A percentile compares a stretch with the other conserved stretches of the same genome.
These are phyloP conservation scores for Coelastrella sp. DNA, from an alignment of 139 green algal species.

Conservation along the genomic window DNA sequence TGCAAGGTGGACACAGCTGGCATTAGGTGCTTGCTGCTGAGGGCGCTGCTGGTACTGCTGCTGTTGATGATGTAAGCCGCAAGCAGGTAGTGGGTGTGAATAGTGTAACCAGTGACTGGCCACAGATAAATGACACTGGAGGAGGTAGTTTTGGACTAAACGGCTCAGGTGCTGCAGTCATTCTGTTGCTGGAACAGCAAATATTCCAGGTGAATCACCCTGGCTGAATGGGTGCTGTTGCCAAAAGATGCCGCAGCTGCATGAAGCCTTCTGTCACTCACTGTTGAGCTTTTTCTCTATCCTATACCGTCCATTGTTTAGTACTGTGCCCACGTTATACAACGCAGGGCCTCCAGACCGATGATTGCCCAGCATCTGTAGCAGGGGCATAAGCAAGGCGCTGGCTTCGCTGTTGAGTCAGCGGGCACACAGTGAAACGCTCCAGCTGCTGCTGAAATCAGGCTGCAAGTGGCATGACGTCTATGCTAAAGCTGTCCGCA, in stretches of 20 bases:
- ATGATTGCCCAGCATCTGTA: conserved; percentile 1
- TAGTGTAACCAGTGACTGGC: no score
- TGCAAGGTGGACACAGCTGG: background rate
- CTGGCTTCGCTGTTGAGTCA: background rate
- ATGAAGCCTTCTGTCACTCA: background rate
- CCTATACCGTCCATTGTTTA: conserved; percentile 34
- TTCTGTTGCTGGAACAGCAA: background rate
- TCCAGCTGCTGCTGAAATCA: background rate
- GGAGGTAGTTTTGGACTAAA: background rate
- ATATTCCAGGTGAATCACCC: background rate
- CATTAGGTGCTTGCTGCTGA: background rate
- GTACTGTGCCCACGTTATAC: conserved; percentile 2
- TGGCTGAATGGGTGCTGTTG: background rate
- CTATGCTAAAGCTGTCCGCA: background rate
- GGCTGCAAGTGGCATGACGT: background rate
- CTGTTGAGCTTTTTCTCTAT: conserved; percentile 39
- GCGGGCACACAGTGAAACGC: background rate
- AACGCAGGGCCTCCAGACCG: background rate
- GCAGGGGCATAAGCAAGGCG: background rate
- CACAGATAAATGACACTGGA: no score
- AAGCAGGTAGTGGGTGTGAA: background rate
- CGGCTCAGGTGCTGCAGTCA: background rate
- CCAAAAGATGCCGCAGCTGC: background rate
- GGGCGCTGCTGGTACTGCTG: no score
- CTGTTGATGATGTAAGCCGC: background rate